Conservation (phyloP, 2,329 filamentous ascomycete genomes). For the Fragosphaeria purpurea region DNA sequence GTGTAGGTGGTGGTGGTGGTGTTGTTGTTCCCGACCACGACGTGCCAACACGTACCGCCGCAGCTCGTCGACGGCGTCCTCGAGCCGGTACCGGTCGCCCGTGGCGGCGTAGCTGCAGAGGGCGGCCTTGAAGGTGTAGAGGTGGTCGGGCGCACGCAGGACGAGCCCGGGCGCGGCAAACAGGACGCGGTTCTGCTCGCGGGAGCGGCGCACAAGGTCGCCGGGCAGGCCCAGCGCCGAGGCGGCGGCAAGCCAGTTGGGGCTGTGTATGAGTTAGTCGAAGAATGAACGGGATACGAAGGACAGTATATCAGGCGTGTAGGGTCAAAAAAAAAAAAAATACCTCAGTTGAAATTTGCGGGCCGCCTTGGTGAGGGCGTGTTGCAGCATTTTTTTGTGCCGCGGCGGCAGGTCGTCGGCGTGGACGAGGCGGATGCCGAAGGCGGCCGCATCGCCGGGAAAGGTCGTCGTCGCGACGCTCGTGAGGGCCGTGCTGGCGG, state of each 20-base stretch:
- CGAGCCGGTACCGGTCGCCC: constrained; percentile 34
- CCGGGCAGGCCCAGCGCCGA: constrained; percentile 35
- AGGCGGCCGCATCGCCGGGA: constrained; percentile 23
- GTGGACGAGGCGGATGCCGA: constrained; percentile 42
- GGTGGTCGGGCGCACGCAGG: constrained; percentile 48
- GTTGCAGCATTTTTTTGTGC: constrained; percentile 37
- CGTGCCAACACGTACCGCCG: constrained; percentile 47
- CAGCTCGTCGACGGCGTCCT: constrained; percentile 54
- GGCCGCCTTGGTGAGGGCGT: constrained; percentile 42
- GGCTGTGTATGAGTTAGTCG: constrained; percentile 18
- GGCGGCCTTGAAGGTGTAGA: constrained; percentile 55
- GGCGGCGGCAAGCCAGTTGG: constrained; percentile 33
- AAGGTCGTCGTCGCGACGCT: constrained; percentile 18
- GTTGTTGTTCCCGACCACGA: constrained; percentile 32
- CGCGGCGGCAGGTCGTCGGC: constrained; percentile 33
- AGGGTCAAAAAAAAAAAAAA: too few relatives aligned
- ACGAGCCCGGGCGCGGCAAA: constrained; percentile 51
- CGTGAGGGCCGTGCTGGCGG: constrained; percentile 8
- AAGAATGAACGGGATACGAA: background rate
- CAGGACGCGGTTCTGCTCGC: constrained; percentile 50
- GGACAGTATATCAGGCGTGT: background rate
- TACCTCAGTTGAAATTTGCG: constrained; percentile 37
- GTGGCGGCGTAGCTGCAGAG: constrained; percentile 46
- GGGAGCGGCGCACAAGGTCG: constrained; percentile 45
- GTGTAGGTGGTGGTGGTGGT: too few relatives aligned